Conservation (phyloP, 164 flowering plant species). For the Stephania cephalantha region DNA sequence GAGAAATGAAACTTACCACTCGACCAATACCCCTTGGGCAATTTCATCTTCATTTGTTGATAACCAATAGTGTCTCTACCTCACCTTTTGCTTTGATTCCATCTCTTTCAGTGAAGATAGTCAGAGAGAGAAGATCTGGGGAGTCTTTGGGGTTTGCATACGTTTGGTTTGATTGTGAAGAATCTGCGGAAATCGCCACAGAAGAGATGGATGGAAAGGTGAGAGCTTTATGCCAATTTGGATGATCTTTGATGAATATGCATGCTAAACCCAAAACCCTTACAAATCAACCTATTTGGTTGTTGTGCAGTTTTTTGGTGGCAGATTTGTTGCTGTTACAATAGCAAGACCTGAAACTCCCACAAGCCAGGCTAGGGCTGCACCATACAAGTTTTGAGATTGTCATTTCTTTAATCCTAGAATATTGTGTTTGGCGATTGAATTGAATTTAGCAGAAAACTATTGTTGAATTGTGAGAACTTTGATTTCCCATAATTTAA, state of each 20-base stretch:
- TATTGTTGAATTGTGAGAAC: no score
- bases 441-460: neutral
- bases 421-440: neutral
- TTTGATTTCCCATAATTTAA: no score
- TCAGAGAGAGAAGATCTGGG: constrained; percentile 19
- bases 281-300: neutral
- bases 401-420: neutral
- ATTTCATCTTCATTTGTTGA: no score
- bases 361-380: constrained; percentile 18
- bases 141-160: constrained; percentile 37
- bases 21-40: rapidly evolving
- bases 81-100: neutral
- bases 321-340: constrained; percentile 32
- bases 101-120: constrained; percentile 27
- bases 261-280: no score
- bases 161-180: constrained; percentile 31
- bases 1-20: no score
- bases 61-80: no score
- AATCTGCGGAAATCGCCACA: constrained; percentile 26
- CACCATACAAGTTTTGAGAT: constrained; percentile 23
- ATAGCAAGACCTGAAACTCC: constrained; percentile 33
- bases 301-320: constrained; percentile 32
- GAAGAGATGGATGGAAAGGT: constrained; percentile 43
- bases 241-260: no score
- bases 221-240: neutral